Percentiles rank a stretch among this genome's conserved stretches.
These are phyloP conservation scores for Coffea eugenioides DNA, from an alignment of 257 asterid genomes.

Conservation along the genomic window DNA sequence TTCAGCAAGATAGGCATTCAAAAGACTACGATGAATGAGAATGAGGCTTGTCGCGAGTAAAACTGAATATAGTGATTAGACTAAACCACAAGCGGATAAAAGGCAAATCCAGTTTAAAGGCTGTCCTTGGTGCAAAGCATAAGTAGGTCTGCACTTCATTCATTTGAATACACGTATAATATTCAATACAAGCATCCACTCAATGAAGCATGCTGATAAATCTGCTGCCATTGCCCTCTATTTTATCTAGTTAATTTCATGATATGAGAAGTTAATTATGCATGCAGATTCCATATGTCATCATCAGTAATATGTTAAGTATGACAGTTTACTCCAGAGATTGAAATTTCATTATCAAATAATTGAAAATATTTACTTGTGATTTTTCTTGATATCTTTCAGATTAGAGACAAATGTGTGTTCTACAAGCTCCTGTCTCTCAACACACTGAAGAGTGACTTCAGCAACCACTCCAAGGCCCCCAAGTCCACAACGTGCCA, in stretches of 20 bases:
- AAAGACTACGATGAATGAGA: neutral
- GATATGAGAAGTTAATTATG: neutral
- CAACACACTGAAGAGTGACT: constrained; percentile 93
- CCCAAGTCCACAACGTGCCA: constrained; percentile 98
- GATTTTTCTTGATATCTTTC: constrained; percentile 82
- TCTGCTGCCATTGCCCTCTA: neutral
- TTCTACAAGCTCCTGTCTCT: constrained; percentile 89
- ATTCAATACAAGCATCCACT: neutral
- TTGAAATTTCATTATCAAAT: constrained; percentile 10
- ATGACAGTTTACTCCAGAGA: neutral
- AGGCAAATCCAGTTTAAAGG: neutral
- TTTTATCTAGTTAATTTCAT: neutral
- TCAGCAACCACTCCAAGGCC: constrained; percentile 98
- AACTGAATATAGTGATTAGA: neutral
- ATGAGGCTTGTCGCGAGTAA: neutral
- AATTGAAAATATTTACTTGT: constrained; percentile 57
- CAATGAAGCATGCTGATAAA: neutral
- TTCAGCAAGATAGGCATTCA: neutral
- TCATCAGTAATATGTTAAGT: neutral
- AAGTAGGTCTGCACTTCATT: neutral
- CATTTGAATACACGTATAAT: neutral
- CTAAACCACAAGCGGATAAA: neutral
- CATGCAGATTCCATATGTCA: neutral
- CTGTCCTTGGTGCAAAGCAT: neutral
- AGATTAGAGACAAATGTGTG: constrained; percentile 75